Conservation (phyloP, 768 basidiomycete species). For the Trametes coccinea region DNA sequence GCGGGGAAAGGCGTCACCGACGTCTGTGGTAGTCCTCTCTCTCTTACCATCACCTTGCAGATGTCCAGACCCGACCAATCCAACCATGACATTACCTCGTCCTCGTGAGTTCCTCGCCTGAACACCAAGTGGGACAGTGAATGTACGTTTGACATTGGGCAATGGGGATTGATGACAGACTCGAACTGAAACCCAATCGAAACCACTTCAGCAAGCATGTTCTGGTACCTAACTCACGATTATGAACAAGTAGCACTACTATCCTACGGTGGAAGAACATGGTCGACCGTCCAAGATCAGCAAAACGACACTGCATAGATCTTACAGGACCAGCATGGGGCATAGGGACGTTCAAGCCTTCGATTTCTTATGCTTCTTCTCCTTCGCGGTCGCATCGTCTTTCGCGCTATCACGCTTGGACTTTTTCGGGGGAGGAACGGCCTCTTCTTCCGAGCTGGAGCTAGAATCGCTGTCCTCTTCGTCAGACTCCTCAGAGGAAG, state of each 20-base stretch:
- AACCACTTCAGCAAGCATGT: background rate
- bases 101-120: no score
- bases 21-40: no score
- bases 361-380: conserved; percentile 46
- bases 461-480: conserved; percentile 38
- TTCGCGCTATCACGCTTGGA: conserved; percentile 29
- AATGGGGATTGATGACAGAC: no score
- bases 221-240: conserved; percentile 2
- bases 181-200: background rate
- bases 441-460: conserved; percentile 37
- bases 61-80: no score
- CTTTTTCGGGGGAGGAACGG: conserved; percentile 30
- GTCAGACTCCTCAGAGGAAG: conserved; percentile 26
- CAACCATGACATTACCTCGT: no score
- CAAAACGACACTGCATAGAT: background rate
- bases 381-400: conserved; percentile 28
- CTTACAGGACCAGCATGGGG: background rate
- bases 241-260: conserved; percentile 13
- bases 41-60: no score
- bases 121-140: no score
- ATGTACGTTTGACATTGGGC: no score
- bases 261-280: background rate
- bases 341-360: conserved; percentile 31
- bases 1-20: no score
- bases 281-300: background rate